These are phyloP conservation scores for Mesembryanthemum crystallinum DNA, from an alignment of 148 eudicot species.

Conservation along the genomic window DNA sequence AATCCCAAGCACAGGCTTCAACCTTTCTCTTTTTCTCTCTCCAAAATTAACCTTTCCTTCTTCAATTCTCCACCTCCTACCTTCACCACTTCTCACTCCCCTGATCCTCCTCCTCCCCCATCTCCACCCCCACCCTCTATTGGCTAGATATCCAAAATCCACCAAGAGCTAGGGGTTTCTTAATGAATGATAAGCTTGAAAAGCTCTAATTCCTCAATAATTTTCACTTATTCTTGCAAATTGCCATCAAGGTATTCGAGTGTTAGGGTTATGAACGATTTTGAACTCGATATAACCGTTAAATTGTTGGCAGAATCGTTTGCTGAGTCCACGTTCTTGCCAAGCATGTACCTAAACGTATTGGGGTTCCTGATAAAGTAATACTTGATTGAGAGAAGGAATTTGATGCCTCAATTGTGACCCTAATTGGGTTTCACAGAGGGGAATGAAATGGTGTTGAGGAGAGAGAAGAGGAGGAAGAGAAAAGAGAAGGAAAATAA, in stretches of 20 bases:
- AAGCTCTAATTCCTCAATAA: slow-evolving; percentile 47
- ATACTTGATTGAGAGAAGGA: slow-evolving; percentile 68
- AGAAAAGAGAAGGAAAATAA: too few relatives aligned
- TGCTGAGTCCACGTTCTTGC: slow-evolving; percentile 62
- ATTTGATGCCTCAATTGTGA: slow-evolving; percentile 64
- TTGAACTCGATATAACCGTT: slow-evolving; percentile 54
- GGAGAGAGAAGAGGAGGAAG: slow-evolving; percentile 34
- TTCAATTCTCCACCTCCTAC: slow-evolving; percentile 6
- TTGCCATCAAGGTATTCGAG: slow-evolving; percentile 55
- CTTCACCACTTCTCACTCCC: slow-evolving; percentile 17
- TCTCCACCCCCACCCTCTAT: slow-evolving; percentile 22
- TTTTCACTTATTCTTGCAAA: slow-evolving; percentile 43
- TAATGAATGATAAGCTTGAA: slow-evolving; percentile 47
- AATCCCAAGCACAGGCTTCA: slow-evolving; percentile 15
- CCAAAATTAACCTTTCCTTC: slow-evolving; percentile 1
- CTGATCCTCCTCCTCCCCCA: slow-evolving; percentile 16
- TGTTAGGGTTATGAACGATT: slow-evolving; percentile 51
- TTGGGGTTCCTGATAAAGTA: slow-evolving; percentile 62
- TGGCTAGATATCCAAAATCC: slow-evolving; percentile 35
- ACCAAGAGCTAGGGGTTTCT: slow-evolving; percentile 35
- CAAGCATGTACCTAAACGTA: slow-evolving; percentile 45
- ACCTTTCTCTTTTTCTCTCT: slow-evolving; percentile 4
- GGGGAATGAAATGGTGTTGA: slow-evolving; percentile 23
- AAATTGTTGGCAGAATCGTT: slow-evolving; percentile 61
- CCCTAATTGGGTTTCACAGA: slow-evolving; percentile 60